Evolutionary conservation across 2,329 filamentous ascomycete species (phyloP), one percentile per base, ranked within the genome.

Genomic region (Neonectria magnoliae): DNA sequence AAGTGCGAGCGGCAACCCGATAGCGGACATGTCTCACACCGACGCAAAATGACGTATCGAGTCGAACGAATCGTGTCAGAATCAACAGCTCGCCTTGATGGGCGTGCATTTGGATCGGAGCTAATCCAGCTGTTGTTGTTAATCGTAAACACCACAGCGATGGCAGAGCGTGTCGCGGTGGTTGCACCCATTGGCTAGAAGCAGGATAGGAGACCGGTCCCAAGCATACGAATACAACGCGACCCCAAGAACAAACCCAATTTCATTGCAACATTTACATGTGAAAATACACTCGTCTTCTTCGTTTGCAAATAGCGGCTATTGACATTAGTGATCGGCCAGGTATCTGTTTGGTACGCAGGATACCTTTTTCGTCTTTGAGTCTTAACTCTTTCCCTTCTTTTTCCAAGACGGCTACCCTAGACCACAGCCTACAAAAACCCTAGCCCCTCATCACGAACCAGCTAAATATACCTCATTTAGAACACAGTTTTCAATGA

Each of bases 381-480:
- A 5, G 18, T 33, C n/a, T 16, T 4, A 10, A 10, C 9, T 29
- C 9, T 31, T 11, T 3, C 13, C 7, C 25, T 29, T 31, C 47
- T n/a, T 3, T n/a, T 1, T 16, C 47, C 8, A 11, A 3, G 6
- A 1, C 2, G 4, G 45, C 36, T 62, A 62, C 60, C 60, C 60
- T 62, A 38, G 47, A 58, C 29, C 22, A 48, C 16, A n/a, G 18
- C 42, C 36, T 31, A 53, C 50, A 29, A 31, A 41, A 25, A 13
- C 22, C 50, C 50, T 48, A 25, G 27, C 42, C 36, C 36, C 25
- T 42, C 33, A 38, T 20, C 44, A 22, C 42, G 53, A 29, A 4
- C 31, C 33, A 38, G 41, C n/a, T 20, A 16, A 57, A 67, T 70
- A 61, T 65, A 3, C 25, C 25, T 27, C 53, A 57, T 45, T 67